phyloP scores from a whole-genome alignment of 2,329 filamentous ascomycete species.

The Endothia cerciana region DNA sequence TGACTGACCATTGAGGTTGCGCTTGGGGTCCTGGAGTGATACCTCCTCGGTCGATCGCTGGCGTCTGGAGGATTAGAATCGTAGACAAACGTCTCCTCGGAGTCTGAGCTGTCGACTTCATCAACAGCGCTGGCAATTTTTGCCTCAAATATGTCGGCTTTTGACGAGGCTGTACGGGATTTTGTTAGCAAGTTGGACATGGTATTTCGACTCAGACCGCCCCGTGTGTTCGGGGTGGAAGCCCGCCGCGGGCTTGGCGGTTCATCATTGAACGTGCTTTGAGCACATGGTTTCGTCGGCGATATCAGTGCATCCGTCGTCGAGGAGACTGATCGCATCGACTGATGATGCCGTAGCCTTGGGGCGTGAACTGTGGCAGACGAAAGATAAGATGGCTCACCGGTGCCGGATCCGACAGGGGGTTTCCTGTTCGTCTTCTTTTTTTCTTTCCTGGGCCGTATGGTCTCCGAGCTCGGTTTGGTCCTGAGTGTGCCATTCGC shows the following conservation, averaged over 20 bases:
- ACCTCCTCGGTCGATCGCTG: constrained; percentile 68
- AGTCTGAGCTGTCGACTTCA: constrained; percentile 94
- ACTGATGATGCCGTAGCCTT: constrained; percentile 47
- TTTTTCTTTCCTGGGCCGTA: constrained; percentile 91
- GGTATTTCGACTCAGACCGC: constrained; percentile 41
- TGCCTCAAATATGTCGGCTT: constrained; percentile 97
- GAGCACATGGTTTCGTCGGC: constrained; percentile 41
- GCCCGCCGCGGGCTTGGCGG: constrained; percentile 33
- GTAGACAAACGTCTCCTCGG: constrained; percentile 98
- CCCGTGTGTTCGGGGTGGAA: constrained; percentile 32
- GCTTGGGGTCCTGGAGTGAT: constrained; percentile 93
- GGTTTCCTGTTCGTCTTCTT: constrained; percentile 79
- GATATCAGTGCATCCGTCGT: constrained; percentile 39
- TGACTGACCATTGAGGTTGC: constrained; percentile 82
- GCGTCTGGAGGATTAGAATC: constrained; percentile 88
- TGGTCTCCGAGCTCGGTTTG: constrained; percentile 93
- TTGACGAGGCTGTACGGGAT: constrained; percentile 73
- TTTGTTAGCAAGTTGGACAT: constrained; percentile 52
- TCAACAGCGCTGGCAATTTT: constrained; percentile 96
- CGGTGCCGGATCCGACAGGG: constrained; percentile 70
- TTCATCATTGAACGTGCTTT: constrained; percentile 41
- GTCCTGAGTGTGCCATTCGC: constrained; percentile 75
- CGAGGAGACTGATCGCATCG: constrained; percentile 42
- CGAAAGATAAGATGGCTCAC: constrained; percentile 54
- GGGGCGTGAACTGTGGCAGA: constrained; percentile 36